These are phyloP conservation scores for Sporothrix humicola DNA, from an alignment of 2,329 filamentous ascomycete genomes.

Conservation along the genomic window DNA sequence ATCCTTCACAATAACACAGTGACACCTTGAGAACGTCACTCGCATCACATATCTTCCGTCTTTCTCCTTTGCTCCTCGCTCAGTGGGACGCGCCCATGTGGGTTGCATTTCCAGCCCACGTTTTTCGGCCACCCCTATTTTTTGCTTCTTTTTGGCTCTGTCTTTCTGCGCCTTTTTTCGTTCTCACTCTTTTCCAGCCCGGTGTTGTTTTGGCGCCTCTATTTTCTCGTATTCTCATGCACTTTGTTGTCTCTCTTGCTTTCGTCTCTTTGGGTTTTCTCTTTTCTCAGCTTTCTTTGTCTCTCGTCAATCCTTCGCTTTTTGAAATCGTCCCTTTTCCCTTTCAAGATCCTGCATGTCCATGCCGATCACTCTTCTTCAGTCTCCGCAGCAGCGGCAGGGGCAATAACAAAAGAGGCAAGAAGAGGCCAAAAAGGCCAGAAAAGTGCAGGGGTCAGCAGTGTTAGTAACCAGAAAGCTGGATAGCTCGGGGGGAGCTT, in stretches of 20 bases:
- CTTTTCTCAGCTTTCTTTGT: not conserved
- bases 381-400: conserved; percentile 19
- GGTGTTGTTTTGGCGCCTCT: not conserved
- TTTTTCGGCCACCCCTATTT: conserved; percentile 19
- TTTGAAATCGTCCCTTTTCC: not conserved
- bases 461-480: not conserved
- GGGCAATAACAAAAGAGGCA: not conserved
- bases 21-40: no score
- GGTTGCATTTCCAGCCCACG: not conserved
- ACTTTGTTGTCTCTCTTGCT: not conserved
- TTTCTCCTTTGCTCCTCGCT: not conserved
- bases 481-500: not conserved
- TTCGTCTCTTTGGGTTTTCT: not conserved
- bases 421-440: not conserved
- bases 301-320: conserved; percentile 12
- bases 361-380: conserved; percentile 13
- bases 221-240: conserved; percentile 20
- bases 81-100: conserved; percentile 6
- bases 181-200: not conserved
- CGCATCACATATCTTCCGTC: not conserved
- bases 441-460: not conserved
- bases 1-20: no score
- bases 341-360: conserved; percentile 16
- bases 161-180: not conserved
- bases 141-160: not conserved